Evolutionary conservation across 2,329 filamentous ascomycete genomes (phyloP), one percentile per base, ranked within the genome.

Genomic region (Fusarium sp.): DNA sequence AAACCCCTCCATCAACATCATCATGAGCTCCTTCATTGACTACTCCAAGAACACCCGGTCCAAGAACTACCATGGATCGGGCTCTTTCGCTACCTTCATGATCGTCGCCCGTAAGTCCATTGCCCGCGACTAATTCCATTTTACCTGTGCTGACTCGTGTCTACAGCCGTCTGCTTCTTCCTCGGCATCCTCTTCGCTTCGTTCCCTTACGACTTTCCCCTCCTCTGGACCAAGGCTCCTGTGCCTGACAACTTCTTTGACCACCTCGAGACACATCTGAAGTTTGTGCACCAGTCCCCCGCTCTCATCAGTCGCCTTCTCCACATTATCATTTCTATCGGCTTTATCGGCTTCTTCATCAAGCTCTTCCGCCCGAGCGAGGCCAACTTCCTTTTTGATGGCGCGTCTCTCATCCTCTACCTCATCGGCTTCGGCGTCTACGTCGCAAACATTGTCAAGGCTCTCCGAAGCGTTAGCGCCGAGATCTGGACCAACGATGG

Each of bases 321-420:
- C 69, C 93, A 97, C 86, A 97, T 98, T 82, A 92, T 95, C 78
- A 92, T 98, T 79, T 91, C 89, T 76, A 90, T 96, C 70, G 96
- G 93, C 62, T 90, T 98, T 74, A 84, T 93, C 59, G 96, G 95
- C 69, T 94, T 98, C 83, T 87, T 98, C 78, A 88, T 91, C 79
- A 99, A 99, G 85, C 91, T 99, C 52, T 99, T 97, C 90, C 91
- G 91, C 73, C 94, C 96, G 54, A 92, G 89, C 74, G 95, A 98
- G 82, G 92, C 93, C 69, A 99, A 99, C 84, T 92, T 97, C 83
- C 90, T 99, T 60, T 99, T 99, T 80, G 96, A 92, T 81, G 92
- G 92, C 76, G 89, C 94, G 59, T 93, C 91, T 67, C 88, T 95
- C 15, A 90, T 93, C 17, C 87, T 94, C 73, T 96, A 95, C 81